Conservation (phyloP, 192 early-diverging fungal species). For the Backusella psychrophila region DNA sequence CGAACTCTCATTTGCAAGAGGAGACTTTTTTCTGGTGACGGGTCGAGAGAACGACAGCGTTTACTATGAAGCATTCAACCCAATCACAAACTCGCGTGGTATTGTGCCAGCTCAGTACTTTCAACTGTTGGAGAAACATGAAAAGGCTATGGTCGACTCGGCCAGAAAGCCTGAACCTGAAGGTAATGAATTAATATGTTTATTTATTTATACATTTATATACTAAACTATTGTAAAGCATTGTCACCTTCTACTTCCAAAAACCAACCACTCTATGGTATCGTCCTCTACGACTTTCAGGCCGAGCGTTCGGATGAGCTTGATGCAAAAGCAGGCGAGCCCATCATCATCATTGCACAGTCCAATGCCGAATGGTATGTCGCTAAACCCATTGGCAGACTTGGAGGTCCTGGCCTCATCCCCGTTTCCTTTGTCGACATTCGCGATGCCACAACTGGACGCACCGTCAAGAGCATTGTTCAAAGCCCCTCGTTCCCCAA, state of each 20-base stretch:
- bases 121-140: constrained; percentile 63
- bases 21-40: constrained; percentile 73
- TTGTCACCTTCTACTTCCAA: neutral
- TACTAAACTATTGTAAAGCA: no score
- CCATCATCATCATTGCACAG: constrained; percentile 75
- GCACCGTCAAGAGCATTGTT: constrained; percentile 60
- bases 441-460: constrained; percentile 65
- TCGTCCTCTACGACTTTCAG: constrained; percentile 72
- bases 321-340: constrained; percentile 65
- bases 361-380: constrained; percentile 80
- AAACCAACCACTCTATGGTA: constrained; percentile 50
- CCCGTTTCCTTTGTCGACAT: constrained; percentile 76
- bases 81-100: constrained; percentile 65
- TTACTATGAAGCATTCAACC: constrained; percentile 78
- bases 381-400: constrained; percentile 62
- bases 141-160: constrained; percentile 22
- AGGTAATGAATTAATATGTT: neutral
- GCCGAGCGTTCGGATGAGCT: constrained; percentile 74
- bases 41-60: constrained; percentile 60
- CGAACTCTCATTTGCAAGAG: constrained; percentile 72
- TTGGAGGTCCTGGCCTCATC: constrained; percentile 69
- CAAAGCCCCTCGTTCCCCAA: constrained; percentile 62
- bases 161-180: neutral
- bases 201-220: no score
- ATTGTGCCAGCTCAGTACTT: constrained; percentile 72